Percentiles rank a stretch among this genome's conserved stretches.
These are phyloP conservation scores for Diaporthe citrichinensis DNA, from an alignment of 2,329 filamentous ascomycete species.

Conservation along the genomic window DNA sequence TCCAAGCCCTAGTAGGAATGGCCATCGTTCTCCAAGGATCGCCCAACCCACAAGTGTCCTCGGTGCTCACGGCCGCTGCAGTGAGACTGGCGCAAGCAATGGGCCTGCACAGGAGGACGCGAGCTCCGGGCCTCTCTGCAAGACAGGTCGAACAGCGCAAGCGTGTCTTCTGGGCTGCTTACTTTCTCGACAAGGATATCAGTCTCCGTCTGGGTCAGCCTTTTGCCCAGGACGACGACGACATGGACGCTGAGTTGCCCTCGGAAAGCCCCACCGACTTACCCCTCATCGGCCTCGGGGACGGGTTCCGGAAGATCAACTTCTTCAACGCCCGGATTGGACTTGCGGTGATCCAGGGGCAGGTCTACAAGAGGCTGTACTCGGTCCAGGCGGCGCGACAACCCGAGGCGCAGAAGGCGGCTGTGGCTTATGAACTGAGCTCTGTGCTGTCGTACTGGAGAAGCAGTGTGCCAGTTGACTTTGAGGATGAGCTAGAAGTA, in stretches of 20 bases:
- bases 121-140: conserved; percentile 36
- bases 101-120: conserved; percentile 44
- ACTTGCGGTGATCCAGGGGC: conserved; percentile 44
- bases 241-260: conserved; percentile 45
- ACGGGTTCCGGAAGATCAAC: neutral
- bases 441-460: conserved; percentile 15
- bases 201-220: conserved; percentile 55
- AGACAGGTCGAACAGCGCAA: conserved; percentile 45
- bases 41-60: conserved; percentile 43
- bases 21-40: conserved; percentile 46
- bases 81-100: conserved; percentile 47
- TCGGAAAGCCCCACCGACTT: conserved; percentile 41
- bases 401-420: neutral
- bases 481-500: neutral
- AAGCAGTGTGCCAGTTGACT: conserved; percentile 1
- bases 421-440: conserved; percentile 1
- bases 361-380: conserved; percentile 45
- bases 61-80: conserved; percentile 43
- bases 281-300: neutral
- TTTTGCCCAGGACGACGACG: conserved; percentile 57
- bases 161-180: conserved; percentile 58
- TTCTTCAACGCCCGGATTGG: conserved; percentile 28
- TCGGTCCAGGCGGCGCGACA: conserved; percentile 40
- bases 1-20: conserved; percentile 49
- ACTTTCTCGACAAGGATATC: conserved; percentile 57